Evolutionary conservation across 352 stramenopile species (phyloP).

Genomic region (Blastocystis sp.): DNA sequence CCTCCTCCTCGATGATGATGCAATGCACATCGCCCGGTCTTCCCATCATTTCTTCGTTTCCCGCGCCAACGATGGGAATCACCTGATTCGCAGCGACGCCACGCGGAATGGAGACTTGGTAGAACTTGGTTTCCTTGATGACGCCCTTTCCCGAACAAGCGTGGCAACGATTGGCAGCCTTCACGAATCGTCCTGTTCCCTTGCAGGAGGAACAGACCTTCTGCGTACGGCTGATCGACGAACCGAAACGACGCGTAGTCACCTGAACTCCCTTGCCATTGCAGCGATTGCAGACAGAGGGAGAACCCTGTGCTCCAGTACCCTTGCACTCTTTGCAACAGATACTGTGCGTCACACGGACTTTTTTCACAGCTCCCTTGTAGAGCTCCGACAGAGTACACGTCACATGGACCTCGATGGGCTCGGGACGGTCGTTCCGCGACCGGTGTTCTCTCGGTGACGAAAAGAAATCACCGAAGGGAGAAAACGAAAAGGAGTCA

Average conservation of each 20-base stretch:
- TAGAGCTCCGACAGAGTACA: conserved; percentile 79
- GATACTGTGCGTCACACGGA: conserved; percentile 69
- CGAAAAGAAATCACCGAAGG: neutral
- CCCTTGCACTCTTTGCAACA: neutral
- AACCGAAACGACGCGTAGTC: neutral
- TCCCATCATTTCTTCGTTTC: neutral
- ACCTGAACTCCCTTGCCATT: neutral
- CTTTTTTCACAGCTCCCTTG: conserved; percentile 69
- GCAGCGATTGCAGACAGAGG: neutral
- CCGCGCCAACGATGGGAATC: neutral
- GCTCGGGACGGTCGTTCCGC: conserved; percentile 53
- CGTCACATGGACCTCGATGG: conserved; percentile 68
- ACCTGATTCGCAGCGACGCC: neutral
- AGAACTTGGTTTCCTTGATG: neutral
- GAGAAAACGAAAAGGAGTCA: neutral
- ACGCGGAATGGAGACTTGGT: neutral
- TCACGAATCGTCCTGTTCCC: neutral
- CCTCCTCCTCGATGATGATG: neutral
- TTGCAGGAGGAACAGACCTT: neutral
- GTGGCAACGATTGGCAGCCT: neutral
- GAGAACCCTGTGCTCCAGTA: neutral
- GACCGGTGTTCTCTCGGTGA: neutral
- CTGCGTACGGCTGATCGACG: neutral
- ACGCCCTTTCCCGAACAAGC: neutral
- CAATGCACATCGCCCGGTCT: neutral